Evolutionary conservation across 2,329 filamentous ascomycete species (phyloP), one percentile per base, ranked within the genome.

Genomic region (Microcyclospora tardicrescens): DNA sequence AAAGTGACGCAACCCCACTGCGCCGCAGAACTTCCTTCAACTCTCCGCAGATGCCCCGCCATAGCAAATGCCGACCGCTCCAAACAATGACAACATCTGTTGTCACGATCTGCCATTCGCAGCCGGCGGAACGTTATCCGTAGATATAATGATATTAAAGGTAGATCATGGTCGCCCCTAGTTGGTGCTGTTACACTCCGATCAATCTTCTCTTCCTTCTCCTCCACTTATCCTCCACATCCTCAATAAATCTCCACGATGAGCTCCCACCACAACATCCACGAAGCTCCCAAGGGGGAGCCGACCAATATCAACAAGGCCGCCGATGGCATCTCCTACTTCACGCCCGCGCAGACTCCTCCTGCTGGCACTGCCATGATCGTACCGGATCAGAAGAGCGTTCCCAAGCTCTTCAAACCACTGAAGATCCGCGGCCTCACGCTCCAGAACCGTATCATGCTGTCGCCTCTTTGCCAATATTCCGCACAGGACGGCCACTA

Each of bases 401-500:
- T 76, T 6, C 73, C 73, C 5, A 77, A 77, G 53, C 63, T 77
- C 31, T 77, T 77, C 60, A 65, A 66, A 39, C 72, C 73, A 3
- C 57, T 77, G 36, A 72, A 69, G 53, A 55, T 77, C 36, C 64
- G 73, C 10, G 72, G 72, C 11, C 46, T 77, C n/a, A 73, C 70
- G 0, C 63, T 81, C 15, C 77, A 77, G 49, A 81, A 80, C 59
- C 73, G 78, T 47, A 76, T 81, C 46, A 71, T 75, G 48, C 62
- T 79, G 10, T 70, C 73, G 2, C 77, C 77, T 0, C 61, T 81
- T 3, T 81, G 78, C 58, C 77, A 81, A 57, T 82, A 82, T 61
- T 75, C 69, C 6, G 73, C 77, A 11, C 55, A 77, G 33, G 71
- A 81, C 55, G 78, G 87, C 30, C 81, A 89, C 60, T 66, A 80